Evolutionary conservation across 768 basidiomycete species (phyloP).

Genomic region (Rhizopogon vulgaris): DNA sequence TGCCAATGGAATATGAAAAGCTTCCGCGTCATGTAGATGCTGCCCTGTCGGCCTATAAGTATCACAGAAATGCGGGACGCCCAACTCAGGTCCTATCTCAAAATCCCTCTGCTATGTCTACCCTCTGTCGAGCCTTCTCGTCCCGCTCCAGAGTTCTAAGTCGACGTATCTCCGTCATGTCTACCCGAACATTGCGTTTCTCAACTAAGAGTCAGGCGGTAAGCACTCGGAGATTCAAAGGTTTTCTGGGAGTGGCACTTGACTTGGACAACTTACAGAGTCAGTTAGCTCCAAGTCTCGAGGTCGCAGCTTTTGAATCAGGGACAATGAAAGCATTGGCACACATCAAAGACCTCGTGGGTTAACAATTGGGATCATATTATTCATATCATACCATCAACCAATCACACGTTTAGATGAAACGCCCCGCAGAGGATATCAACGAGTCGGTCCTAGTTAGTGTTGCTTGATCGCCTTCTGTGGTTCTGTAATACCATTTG

Average conservation of each 20-base stretch:
- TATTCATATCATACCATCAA: too few species aligned
- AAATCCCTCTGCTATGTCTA: constrained; percentile 15
- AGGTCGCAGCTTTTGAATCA: constrained; percentile 10
- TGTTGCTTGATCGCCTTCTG: neutral
- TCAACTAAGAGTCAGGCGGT: constrained; percentile 20
- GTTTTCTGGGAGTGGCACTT: neutral
- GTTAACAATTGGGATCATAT: neutral
- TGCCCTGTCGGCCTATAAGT: too few species aligned
- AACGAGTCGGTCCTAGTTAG: constrained; percentile 23
- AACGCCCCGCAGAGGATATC: constrained; percentile 22
- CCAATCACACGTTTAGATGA: constrained; percentile 15
- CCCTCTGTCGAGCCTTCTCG: constrained; percentile 21
- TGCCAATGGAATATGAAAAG: too few species aligned
- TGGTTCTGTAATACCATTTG: neutral
- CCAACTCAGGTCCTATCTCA: too few species aligned
- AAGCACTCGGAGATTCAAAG: constrained; percentile 2
- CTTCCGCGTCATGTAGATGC: too few species aligned
- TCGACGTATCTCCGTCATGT: too few species aligned
- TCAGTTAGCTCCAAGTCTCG: constrained; percentile 8
- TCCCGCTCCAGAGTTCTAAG: constrained; percentile 7
- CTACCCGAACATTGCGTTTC: constrained; percentile 3
- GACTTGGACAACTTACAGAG: neutral
- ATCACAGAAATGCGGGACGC: too few species aligned
- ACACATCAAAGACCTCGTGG: constrained; percentile 23
- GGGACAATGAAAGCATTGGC: constrained; percentile 18